Evolutionary conservation across 106 monocot species (phyloP), one percentile per base, ranked within the genome.

Genomic region (Alisma plantagoaquatica): DNA sequence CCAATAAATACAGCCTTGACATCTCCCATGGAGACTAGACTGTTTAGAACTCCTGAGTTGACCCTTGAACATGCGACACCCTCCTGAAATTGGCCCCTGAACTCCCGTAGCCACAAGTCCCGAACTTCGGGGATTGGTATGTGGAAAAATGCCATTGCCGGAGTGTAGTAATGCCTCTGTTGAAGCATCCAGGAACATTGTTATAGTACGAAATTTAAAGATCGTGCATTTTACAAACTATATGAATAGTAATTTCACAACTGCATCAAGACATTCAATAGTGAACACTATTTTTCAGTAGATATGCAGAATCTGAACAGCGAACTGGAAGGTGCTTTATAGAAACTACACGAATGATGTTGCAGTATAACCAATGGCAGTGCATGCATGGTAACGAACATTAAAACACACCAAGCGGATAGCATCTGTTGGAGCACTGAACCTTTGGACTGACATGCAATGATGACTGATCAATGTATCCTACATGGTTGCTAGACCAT

Each of bases 51-150:
- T 21, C 83, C 83, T 0, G 92, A 75, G 51, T 93, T 80, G 29
- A 93, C 74, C n/a, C 61, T 41, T 25, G 92, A 87, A 61, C 83
- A 93, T 0, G 92, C 79, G 25, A 93, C 83, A 0, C 50, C 79
- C 62, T 93, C 92, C 59, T 86, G 92, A 52, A 58, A 93, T 16
- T 71, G 55, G 14, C 92, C 92, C 20, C 29, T 43, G 46, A 80
- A 57, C 15, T 62, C 63, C 46, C 49, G 76, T 23, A 31, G 74
- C 92, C 92, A 87, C 35, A 93, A 68, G 10, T 77, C 69, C 24
- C 92, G 64, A 43, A 93, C 77, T 43, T 93, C 87, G 16, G 77
- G 80, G 19, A 93, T 51, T 43, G 92, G 83, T 27, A 93, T 93
- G 62, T 93, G 92, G 49, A 93, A 93, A 67, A 87, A 86, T 50